phyloP scores from a whole-genome alignment of 805 yeast species.

The Cyberlindnera maclurae region DNA sequence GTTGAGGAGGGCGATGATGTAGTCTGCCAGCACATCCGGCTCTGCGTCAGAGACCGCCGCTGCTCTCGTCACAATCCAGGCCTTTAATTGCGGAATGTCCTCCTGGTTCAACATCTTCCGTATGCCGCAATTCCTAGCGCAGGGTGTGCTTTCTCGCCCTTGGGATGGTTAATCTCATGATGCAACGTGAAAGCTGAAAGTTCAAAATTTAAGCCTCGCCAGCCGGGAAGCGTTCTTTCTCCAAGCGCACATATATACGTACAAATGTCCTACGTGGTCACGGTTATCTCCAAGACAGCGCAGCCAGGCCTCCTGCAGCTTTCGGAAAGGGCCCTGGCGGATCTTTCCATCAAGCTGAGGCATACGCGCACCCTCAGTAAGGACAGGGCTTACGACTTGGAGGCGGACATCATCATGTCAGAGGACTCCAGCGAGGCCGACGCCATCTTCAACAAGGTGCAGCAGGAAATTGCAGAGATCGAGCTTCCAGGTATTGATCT shows the following conservation, averaged over 20 bases:
- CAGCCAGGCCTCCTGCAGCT: slow-evolving; percentile 16
- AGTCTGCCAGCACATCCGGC: slow-evolving; percentile 36
- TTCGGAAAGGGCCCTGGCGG: slow-evolving; percentile 22
- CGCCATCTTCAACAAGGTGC: slow-evolving; percentile 8
- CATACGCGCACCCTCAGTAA: slow-evolving; percentile 25
- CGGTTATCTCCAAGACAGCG: slow-evolving; percentile 22
- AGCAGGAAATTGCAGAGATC: slow-evolving; percentile 8
- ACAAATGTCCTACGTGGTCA: slow-evolving; percentile 15
- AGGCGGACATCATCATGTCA: slow-evolving; percentile 12
- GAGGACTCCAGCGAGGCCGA: slow-evolving; percentile 14
- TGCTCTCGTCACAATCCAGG: slow-evolving; percentile 23
- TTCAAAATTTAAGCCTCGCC: too few species aligned
- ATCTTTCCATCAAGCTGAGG: slow-evolving; percentile 26
- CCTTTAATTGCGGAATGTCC: slow-evolving; percentile 15
- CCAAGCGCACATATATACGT: too few species aligned
- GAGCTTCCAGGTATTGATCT: slow-evolving; percentile 30
- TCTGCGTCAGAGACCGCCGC: slow-evolving; percentile 31
- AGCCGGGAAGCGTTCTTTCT: too few species aligned
- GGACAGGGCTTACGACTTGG: slow-evolving; percentile 34
- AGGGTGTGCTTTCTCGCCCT: background rate
- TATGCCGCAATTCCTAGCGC: background rate
- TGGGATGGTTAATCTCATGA: background rate
- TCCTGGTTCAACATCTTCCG: background rate
- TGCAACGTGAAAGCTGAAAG: too few species aligned
- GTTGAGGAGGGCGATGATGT: slow-evolving; percentile 34